Base-by-base conservation (phyloP, 2,329 filamentous ascomycete genomes). In the Curvularia lunata region DNA sequence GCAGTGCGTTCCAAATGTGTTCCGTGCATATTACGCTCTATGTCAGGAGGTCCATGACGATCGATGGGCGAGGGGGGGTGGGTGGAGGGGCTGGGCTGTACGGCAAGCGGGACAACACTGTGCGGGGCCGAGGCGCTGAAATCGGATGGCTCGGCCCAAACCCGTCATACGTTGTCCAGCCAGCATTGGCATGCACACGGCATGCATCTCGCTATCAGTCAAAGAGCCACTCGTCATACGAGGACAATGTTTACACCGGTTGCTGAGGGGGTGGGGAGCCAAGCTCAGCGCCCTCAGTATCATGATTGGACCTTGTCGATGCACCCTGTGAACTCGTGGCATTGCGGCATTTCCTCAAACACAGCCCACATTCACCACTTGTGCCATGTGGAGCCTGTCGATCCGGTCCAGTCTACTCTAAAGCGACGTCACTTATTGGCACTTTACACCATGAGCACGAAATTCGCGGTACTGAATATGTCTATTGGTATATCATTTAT, bases 1-100 rank as follows among this genome's bases (percentile, higher is more conserved):
- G 57, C 56, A 52, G 52, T 32, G 40, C 21, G 51, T 61, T 64
- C 48, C 61, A 62, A 58, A 64, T 57, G 52, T 52, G 38, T 65
- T 65, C 55, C 43, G 59, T 55, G 51, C 56, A 63, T 13, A 28
- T 46, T 54, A 59, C 58, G 52, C 48, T 62, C 48, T 59, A 60
- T 64, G 64, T 69, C 69, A 71, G 67, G 64, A 65, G 67, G 66
- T 5, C 40, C 49, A 60, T 30, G 69, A 52, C 61, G 68, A 72
- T 73, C 67, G 52, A 63, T 63, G 63, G 28, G 12, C 12, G 27
- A 32, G 28, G 19, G 43, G 43, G 63, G n/a, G 10, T 2, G 27
- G n/a, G n/a, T 5, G 43, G 28, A 67, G 62, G 61, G 61, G 63
- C 54, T 46, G 61, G 61, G 63, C 54, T 46, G 21, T 34, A 18